Percentiles rank a stretch among this genome's conserved stretches.
phyloP scores from a whole-genome alignment of 2,329 filamentous ascomycete genomes.

The Calonectria pseudoreteaudii region DNA sequence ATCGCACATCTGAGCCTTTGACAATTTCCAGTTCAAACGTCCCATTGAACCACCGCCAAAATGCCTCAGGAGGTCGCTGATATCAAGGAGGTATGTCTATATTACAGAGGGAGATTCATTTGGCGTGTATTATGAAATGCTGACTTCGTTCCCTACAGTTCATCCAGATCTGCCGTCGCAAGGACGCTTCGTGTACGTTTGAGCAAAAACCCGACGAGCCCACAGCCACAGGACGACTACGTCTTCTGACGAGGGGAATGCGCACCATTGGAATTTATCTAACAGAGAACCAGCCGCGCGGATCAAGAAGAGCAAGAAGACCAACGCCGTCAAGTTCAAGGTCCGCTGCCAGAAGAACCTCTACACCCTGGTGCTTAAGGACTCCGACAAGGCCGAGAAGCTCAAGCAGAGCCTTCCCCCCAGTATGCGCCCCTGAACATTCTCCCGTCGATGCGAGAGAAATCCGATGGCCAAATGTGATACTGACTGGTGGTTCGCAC shows the following conservation, averaged over 20 bases:
- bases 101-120: conserved; percentile 12
- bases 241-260: conserved; percentile 25
- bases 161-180: conserved; percentile 99
- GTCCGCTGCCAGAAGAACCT: conserved; percentile 97
- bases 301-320: conserved; percentile 96
- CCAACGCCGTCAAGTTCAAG: conserved; percentile 99
- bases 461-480: not conserved
- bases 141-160: conserved; percentile 76
- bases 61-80: conserved; percentile 99
- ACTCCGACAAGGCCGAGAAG: conserved; percentile 99
- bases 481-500: conserved; percentile 28
- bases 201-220: conserved; percentile 25
- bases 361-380: conserved; percentile 98
- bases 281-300: conserved; percentile 74
- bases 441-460: conserved; percentile 5
- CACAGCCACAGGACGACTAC: conserved; percentile 1
- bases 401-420: conserved; percentile 98
- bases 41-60: conserved; percentile 68
- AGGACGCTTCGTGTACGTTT: conserved; percentile 98
- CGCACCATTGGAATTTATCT: conserved; percentile 37
- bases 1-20: conserved; percentile 40
- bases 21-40: conserved; percentile 44
- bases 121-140: conserved; percentile 33
- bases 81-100: conserved; percentile 81
- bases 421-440: conserved; percentile 71